Percentiles rank a stretch among this genome's conserved stretches.
These are phyloP conservation scores for Nakazawaea sp. DNA, from an alignment of 805 yeast species.

Conservation along the genomic window DNA sequence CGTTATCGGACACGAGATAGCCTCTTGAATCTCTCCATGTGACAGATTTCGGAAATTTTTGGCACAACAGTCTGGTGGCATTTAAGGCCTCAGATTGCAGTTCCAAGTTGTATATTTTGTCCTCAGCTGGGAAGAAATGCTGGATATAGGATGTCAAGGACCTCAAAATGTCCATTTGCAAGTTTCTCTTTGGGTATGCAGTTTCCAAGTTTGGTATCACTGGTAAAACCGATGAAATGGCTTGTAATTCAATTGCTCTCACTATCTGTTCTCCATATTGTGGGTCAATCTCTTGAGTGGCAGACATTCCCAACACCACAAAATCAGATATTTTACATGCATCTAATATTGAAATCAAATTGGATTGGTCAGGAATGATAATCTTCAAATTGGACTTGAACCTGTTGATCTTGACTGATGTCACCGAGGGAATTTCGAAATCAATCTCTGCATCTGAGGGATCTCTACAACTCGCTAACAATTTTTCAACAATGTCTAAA, in stretches of 20 bases:
- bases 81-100: constrained; percentile 61
- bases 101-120: constrained; percentile 69
- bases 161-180: constrained; percentile 62
- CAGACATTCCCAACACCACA: constrained; percentile 85
- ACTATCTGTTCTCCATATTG: constrained; percentile 83
- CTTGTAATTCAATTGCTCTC: constrained; percentile 86
- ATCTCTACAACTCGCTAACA: constrained; percentile 34
- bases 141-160: constrained; percentile 60
- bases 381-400: constrained; percentile 74
- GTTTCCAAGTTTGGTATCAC: constrained; percentile 68
- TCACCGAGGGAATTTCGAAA: constrained; percentile 39
- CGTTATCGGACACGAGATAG: constrained; percentile 69
- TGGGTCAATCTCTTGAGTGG: constrained; percentile 72
- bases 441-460: constrained; percentile 18
- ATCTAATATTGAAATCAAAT: constrained; percentile 69
- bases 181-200: constrained; percentile 65
- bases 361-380: constrained; percentile 60
- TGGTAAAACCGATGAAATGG: constrained; percentile 77
- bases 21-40: constrained; percentile 94
- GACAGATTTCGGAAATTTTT: constrained; percentile 77
- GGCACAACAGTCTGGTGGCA: constrained; percentile 71
- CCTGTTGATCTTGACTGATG: constrained; percentile 45
- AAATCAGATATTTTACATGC: constrained; percentile 87
- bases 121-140: constrained; percentile 78
- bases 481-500: constrained; percentile 41